Percentiles rank a stretch among this genome's conserved stretches.
Conservation (phyloP, 2,329 filamentous ascomycete species). For the Calonectria henricotiae region DNA sequence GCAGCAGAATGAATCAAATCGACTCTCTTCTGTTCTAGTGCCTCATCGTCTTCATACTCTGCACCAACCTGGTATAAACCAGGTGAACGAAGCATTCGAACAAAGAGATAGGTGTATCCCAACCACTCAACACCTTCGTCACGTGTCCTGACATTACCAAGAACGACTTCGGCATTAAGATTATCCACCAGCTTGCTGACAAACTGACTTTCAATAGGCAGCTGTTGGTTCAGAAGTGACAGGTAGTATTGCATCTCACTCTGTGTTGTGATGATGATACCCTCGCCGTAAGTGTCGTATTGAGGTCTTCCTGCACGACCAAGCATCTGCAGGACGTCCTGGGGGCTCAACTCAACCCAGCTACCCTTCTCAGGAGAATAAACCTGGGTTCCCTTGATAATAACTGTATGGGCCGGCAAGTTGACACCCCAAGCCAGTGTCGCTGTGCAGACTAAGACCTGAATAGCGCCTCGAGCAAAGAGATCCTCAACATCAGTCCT, state of each 20-base stretch:
- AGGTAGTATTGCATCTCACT: constrained; percentile 97
- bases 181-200: constrained; percentile 95
- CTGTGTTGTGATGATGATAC: constrained; percentile 98
- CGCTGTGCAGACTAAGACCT: constrained; percentile 96
- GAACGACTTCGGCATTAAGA: constrained; percentile 94
- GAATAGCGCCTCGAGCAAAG: constrained; percentile 91
- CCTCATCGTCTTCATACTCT: constrained; percentile 94
- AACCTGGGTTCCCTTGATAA: constrained; percentile 98
- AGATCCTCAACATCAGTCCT: constrained; percentile 95
- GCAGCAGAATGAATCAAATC: constrained; percentile 97
- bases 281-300: constrained; percentile 97
- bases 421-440: constrained; percentile 99
- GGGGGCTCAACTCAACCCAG: constrained; percentile 97
- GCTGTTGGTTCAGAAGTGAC: constrained; percentile 94
- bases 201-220: constrained; percentile 97
- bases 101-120: constrained; percentile 97
- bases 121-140: constrained; percentile 99
- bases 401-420: constrained; percentile 95
- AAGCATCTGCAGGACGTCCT: constrained; percentile 98
- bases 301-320: constrained; percentile 97
- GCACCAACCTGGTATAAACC: constrained; percentile 95
- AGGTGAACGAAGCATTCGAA: constrained; percentile 96
- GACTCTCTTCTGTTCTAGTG: constrained; percentile 96
- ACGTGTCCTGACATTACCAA: constrained; percentile 91
- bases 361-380: constrained; percentile 99